Evolutionary conservation across 2,329 filamentous ascomycete species (phyloP).

Genomic region (Cladorrhinum sp.): DNA sequence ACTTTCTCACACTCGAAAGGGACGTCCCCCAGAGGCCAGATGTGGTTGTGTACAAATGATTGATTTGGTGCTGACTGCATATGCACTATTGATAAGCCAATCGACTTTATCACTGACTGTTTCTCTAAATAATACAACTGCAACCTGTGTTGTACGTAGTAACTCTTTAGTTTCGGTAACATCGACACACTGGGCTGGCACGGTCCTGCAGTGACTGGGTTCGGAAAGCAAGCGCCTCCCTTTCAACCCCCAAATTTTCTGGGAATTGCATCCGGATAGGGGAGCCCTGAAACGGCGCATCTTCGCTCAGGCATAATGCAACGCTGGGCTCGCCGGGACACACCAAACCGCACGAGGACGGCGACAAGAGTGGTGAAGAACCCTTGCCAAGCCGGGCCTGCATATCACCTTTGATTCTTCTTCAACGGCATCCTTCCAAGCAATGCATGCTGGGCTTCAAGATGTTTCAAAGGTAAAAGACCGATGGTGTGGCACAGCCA

Average conservation of each 20-base stretch:
- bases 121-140: neutral
- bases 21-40: no score
- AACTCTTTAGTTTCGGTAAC: neutral
- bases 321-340: neutral
- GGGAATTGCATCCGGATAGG: neutral
- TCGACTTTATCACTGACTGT: no score
- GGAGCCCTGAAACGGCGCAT: constrained; percentile 3
- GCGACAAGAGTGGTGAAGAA: neutral
- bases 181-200: neutral
- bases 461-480: neutral
- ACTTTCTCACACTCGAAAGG: neutral
- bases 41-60: neutral
- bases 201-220: neutral
- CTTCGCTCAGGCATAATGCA: constrained; percentile 10
- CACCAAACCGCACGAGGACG: neutral
- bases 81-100: neutral
- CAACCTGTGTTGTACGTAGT: no score
- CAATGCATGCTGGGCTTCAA: neutral
- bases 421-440: neutral
- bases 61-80: neutral
- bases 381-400: neutral
- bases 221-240: neutral
- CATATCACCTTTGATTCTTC: neutral
- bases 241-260: neutral
- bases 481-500: neutral